A percentile compares a stretch with the other conserved stretches of the same genome.
Conservation (phyloP, 2,329 filamentous ascomycete species). For the Septoria petroselini region DNA sequence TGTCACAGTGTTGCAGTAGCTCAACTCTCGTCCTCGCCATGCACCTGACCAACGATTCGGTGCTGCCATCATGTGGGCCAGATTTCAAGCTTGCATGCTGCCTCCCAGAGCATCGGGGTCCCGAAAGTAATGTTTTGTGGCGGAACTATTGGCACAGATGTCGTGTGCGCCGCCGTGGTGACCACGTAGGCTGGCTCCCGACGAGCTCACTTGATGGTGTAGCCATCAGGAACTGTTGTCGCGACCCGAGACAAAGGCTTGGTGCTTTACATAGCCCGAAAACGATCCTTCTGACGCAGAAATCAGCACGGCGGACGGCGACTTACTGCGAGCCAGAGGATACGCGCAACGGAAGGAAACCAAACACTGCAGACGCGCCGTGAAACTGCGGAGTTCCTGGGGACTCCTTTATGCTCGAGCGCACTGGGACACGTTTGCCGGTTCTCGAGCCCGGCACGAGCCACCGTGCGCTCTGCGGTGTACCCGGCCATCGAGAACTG, state of each 20-base stretch:
- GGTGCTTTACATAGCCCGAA: constrained; percentile 13
- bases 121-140: constrained; percentile 12
- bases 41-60: constrained; percentile 17
- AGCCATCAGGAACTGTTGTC: not conserved
- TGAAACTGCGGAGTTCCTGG: constrained; percentile 12
- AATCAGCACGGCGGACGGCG: constrained; percentile 2
- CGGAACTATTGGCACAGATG: not conserved
- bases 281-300: constrained; percentile 6
- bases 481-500: constrained; percentile 10
- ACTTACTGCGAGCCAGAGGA: constrained; percentile 3
- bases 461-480: constrained; percentile 12
- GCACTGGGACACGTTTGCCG: constrained; percentile 11
- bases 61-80: constrained; percentile 18
- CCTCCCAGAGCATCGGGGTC: constrained; percentile 20
- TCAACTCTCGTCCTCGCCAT: constrained; percentile 25
- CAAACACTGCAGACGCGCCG: constrained; percentile 14
- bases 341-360: constrained; percentile 16
- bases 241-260: constrained; percentile 17
- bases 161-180: constrained; percentile 7
- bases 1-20: constrained; percentile 25
- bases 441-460: constrained; percentile 13
- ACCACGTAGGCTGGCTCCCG: constrained; percentile 6
- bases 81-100: constrained; percentile 19
- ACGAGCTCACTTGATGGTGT: constrained; percentile 14
- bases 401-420: constrained; percentile 17